Conservation (phyloP, 1,139 yeast species). For the Candida sp. region DNA sequence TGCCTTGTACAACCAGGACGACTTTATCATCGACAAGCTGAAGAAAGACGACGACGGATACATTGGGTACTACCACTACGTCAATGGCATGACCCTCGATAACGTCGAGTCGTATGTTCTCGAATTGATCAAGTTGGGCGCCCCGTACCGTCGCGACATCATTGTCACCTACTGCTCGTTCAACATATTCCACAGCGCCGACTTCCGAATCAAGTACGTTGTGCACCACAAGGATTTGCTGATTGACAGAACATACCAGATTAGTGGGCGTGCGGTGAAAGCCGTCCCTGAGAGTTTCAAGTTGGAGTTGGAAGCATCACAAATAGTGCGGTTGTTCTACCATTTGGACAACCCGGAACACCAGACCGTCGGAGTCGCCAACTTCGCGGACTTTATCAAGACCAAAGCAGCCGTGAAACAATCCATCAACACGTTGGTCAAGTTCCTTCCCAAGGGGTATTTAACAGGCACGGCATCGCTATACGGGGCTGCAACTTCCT, state of each 20-base stretch:
- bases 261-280: slow-evolving; percentile 9
- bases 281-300: slow-evolving; percentile 19
- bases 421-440: slow-evolving; percentile 24
- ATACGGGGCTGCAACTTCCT: slow-evolving; percentile 34
- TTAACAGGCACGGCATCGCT: slow-evolving; percentile 29
- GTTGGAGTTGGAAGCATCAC: slow-evolving; percentile 38
- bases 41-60: slow-evolving; percentile 40
- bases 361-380: slow-evolving; percentile 40
- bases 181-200: slow-evolving; percentile 52
- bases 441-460: slow-evolving; percentile 30
- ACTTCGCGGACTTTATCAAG: slow-evolving; percentile 25
- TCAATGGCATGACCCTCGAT: slow-evolving; percentile 36
- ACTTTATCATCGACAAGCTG: slow-evolving; percentile 22
- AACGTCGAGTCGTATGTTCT: slow-evolving; percentile 27
- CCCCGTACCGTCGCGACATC: slow-evolving; percentile 29
- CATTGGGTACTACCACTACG: slow-evolving; percentile 43
- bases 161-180: slow-evolving; percentile 54
- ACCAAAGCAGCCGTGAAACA: slow-evolving; percentile 18
- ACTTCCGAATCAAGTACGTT: slow-evolving; percentile 43
- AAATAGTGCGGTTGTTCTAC: slow-evolving; percentile 32
- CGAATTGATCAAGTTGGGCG: slow-evolving; percentile 24
- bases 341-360: slow-evolving; percentile 38
- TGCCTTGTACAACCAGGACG: slow-evolving; percentile 31
- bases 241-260: slow-evolving; percentile 34
- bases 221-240: slow-evolving; percentile 23